phyloP scores from a whole-genome alignment of 345 rosid genomes.

The Firmiana major region DNA sequence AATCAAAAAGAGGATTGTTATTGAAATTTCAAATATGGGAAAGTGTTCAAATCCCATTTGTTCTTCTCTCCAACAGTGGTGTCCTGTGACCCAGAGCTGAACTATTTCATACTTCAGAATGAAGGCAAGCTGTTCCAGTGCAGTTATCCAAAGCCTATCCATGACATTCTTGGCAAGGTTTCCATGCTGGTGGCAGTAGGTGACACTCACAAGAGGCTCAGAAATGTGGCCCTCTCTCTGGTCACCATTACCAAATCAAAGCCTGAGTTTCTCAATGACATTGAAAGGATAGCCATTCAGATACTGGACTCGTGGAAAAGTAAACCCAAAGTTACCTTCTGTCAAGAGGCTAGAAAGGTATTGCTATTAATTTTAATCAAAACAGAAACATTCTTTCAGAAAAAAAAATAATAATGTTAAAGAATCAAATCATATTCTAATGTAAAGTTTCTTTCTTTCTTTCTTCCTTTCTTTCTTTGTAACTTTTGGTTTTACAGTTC shows the following conservation, averaged over 20 bases:
- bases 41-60: conserved; percentile 56
- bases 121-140: conserved; percentile 62
- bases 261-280: conserved; percentile 41
- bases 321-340: conserved; percentile 36
- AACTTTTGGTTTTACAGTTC: conserved; percentile 31
- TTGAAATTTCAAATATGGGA: conserved; percentile 36
- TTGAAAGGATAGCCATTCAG: conserved; percentile 33
- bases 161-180: conserved; percentile 49
- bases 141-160: conserved; percentile 58
- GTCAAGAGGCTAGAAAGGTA: conserved; percentile 50
- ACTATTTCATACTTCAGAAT: conserved; percentile 58
- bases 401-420: neutral
- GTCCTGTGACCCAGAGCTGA: conserved; percentile 64
- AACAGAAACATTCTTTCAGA: neutral
- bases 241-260: conserved; percentile 43
- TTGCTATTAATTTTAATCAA: neutral
- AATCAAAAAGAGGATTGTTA: neutral
- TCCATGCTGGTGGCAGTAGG: conserved; percentile 68
- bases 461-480: neutral
- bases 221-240: conserved; percentile 37
- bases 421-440: neutral
- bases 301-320: conserved; percentile 39
- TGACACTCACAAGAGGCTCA: conserved; percentile 44
- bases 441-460: neutral
- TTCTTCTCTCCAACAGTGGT: conserved; percentile 65